Conservation (phyloP, 352 stramenopile species). For the Halophytophthora polymorphica region DNA sequence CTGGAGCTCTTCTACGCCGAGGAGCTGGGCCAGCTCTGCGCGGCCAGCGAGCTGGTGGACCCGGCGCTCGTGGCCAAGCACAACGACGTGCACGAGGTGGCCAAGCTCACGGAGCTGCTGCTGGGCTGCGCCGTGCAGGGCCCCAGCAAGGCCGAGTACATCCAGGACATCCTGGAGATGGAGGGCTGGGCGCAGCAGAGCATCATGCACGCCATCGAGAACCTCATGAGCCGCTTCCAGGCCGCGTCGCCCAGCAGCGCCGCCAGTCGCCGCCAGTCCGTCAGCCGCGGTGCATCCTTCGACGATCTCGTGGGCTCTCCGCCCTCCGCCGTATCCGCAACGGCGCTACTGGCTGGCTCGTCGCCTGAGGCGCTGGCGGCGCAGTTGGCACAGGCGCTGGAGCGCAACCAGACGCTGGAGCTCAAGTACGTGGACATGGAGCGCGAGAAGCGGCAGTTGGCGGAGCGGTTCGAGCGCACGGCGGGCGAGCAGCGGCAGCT, state of each 20-base stretch:
- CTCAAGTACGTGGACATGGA: conserved; percentile 77
- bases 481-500: conserved; percentile 49
- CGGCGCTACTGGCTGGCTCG: conserved; percentile 32
- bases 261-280: conserved; percentile 23
- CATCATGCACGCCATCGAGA: conserved; percentile 84
- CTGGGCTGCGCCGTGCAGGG: conserved; percentile 79
- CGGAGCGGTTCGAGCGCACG: conserved; percentile 63
- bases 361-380: conserved; percentile 43
- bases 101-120: conserved; percentile 69
- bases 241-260: conserved; percentile 40
- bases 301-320: conserved; percentile 46
- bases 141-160: conserved; percentile 78
- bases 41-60: conserved; percentile 68
- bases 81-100: conserved; percentile 60
- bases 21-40: conserved; percentile 72
- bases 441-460: conserved; percentile 70
- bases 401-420: conserved; percentile 67
- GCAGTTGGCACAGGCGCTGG: conserved; percentile 61
- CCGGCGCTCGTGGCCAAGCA: conserved; percentile 67
- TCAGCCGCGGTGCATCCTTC: conserved; percentile 42
- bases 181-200: conserved; percentile 70
- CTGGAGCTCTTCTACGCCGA: conserved; percentile 83
- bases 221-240: conserved; percentile 79
- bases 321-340: conserved; percentile 16
- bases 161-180: conserved; percentile 85